phyloP scores from a whole-genome alignment of 345 rosid genomes.

The Odontarrhena argentea region DNA sequence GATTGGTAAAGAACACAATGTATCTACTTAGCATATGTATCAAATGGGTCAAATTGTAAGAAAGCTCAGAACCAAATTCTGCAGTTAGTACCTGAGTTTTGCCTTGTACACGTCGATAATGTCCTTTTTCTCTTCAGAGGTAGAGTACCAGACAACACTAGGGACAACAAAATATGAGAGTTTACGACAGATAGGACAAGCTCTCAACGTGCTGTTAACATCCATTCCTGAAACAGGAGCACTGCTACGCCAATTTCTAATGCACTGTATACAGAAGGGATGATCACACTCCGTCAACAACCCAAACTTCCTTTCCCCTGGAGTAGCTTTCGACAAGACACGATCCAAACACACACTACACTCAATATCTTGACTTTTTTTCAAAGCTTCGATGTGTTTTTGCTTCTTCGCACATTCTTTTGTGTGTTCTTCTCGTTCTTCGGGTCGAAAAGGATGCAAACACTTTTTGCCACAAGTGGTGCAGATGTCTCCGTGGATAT shows the following conservation, averaged over 20 bases:
- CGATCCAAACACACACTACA: slow-evolving; percentile 85
- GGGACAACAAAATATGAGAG: slow-evolving; percentile 94
- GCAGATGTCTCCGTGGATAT: slow-evolving; percentile 86
- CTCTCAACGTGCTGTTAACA: slow-evolving; percentile 74
- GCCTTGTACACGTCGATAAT: slow-evolving; percentile 81
- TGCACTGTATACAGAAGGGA: slow-evolving; percentile 85
- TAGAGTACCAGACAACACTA: slow-evolving; percentile 85
- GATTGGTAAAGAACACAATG: slow-evolving; percentile 1
- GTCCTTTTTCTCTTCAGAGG: slow-evolving; percentile 78
- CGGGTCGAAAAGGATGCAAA: slow-evolving; percentile 82
- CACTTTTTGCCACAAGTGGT: slow-evolving; percentile 81
- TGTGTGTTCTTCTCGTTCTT: slow-evolving; percentile 78
- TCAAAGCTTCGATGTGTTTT: slow-evolving; percentile 70
- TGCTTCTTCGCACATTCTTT: slow-evolving; percentile 76
- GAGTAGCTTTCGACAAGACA: slow-evolving; percentile 67
- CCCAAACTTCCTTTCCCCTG: slow-evolving; percentile 85
- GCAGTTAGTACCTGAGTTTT: slow-evolving; percentile 64
- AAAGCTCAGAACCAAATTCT: background rate
- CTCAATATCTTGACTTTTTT: slow-evolving; percentile 75
- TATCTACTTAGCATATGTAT: background rate
- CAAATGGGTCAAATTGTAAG: background rate
- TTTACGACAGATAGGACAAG: slow-evolving; percentile 95
- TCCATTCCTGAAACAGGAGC: slow-evolving; percentile 91
- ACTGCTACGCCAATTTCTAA: slow-evolving; percentile 85
- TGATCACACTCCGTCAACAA: slow-evolving; percentile 83